Conservation (phyloP, 2,329 filamentous ascomycete species). For the Bipolaris bicolor region DNA sequence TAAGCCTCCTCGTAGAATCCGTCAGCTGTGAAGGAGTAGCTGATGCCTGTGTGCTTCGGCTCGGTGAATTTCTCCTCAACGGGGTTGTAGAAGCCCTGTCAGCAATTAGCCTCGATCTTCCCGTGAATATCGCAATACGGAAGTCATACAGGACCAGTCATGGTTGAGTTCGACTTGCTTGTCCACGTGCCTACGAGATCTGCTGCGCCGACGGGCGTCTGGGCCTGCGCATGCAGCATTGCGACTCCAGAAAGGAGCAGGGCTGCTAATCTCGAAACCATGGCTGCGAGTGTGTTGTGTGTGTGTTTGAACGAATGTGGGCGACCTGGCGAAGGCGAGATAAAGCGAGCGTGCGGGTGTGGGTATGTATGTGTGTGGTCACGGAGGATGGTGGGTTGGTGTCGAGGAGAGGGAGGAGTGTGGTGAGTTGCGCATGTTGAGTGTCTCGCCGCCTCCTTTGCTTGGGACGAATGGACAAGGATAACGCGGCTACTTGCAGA, state of each 20-base stretch:
- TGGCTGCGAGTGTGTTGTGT: slow-evolving; percentile 9
- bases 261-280: slow-evolving; percentile 38
- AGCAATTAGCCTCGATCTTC: slow-evolving; percentile 19
- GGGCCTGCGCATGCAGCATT: slow-evolving; percentile 44
- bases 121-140: slow-evolving; percentile 11
- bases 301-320: slow-evolving; percentile 19
- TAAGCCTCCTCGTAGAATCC: slow-evolving; percentile 73
- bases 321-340: slow-evolving; percentile 5
- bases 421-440: slow-evolving; percentile 22
- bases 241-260: slow-evolving; percentile 47
- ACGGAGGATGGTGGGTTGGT: slow-evolving; percentile 6
- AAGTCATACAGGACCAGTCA: slow-evolving; percentile 68
- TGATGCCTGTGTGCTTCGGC: slow-evolving; percentile 69
- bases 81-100: slow-evolving; percentile 72
- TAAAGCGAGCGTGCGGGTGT: slow-evolving; percentile 21
- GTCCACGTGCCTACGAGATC: slow-evolving; percentile 73
- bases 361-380: slow-evolving; percentile 9
- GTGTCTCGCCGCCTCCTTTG: slow-evolving; percentile 20
- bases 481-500: slow-evolving; percentile 37
- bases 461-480: slow-evolving; percentile 28
- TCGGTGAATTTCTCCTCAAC: slow-evolving; percentile 69
- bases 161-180: slow-evolving; percentile 70
- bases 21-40: slow-evolving; percentile 74
- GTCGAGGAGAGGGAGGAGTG: slow-evolving; percentile 17
- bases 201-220: slow-evolving; percentile 30